Base-by-base conservation (phyloP, 345 rosid genomes). In the Arabis hirsuta region DNA sequence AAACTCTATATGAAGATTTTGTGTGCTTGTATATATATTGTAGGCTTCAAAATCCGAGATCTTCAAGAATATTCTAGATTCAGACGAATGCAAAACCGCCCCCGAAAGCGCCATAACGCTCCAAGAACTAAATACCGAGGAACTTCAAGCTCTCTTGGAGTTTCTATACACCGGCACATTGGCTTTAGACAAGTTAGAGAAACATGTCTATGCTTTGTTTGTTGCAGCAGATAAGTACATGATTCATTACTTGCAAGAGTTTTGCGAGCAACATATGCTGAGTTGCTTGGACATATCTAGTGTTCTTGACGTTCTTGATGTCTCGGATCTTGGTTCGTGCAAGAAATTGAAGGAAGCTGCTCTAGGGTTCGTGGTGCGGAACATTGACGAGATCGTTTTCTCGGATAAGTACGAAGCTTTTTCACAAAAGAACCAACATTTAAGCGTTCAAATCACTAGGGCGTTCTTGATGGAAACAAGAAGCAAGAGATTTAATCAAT, bases 21-120 rank as follows among this genome's bases (percentile, higher is more conserved):
- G 34, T 19, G 52, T 71, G 12, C 8, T 53, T 72, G 0, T 51
- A 39, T 47, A 39, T 47, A 36, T 73, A 22, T 63, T 58, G 31
- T 47, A 90, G 97, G 96, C 97, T 53, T 81, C 91, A 52, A 90
- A 90, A 82, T 93, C 97, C 12, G 88, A 81, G 71, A 85, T 93
- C 56, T 93, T 93, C 66, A 89, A 82, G 77, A 84, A 86, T 65
- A 81, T 87, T 82, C 62, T 94, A 14, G 88, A 84, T 69, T 82
- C 94, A 8, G 97, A 88, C 34, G 41, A 62, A 2, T 88, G 82
- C 88, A 89, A 87, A 74, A 84, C 92, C 26, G 79, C 90, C 3
- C 82, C 87, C 55, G 77, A 77, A 39, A 84, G 81, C 58, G 78
- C 71, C 8, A 77, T 90, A 59, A 79, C 85, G 14, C 69, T 90